Conservation (phyloP, 768 basidiomycete genomes). For the Harrya chromipes region DNA sequence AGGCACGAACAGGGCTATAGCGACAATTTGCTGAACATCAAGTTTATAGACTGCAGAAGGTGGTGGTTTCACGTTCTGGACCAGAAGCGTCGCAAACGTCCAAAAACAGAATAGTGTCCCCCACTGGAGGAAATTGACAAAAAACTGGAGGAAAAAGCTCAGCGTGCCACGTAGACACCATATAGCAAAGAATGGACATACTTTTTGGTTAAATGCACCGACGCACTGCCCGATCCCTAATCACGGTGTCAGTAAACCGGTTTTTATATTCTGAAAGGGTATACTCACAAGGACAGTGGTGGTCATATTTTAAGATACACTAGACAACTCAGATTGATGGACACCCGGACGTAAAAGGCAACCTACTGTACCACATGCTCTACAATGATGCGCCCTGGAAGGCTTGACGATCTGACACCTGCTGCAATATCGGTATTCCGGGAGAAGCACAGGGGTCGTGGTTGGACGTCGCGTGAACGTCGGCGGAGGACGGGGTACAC, state of each 20-base stretch:
- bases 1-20: constrained; percentile 69
- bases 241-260: background rate
- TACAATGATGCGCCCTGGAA: constrained; percentile 74
- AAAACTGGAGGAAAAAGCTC: constrained; percentile 51
- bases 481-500: constrained; percentile 9
- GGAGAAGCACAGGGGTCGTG: constrained; percentile 47
- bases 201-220: constrained; percentile 89
- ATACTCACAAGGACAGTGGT: constrained; percentile 82
- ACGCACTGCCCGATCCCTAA: constrained; percentile 93
- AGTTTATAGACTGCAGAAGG: constrained; percentile 28
- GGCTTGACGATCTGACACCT: constrained; percentile 70
- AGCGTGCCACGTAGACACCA: background rate
- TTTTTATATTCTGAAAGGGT: background rate
- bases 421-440: constrained; percentile 65
- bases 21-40: constrained; percentile 68
- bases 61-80: constrained; percentile 41
- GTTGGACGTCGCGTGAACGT: constrained; percentile 34
- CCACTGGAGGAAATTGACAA: constrained; percentile 77
- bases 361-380: constrained; percentile 76
- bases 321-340: constrained; percentile 26
- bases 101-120: constrained; percentile 57
- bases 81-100: constrained; percentile 58
- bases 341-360: background rate
- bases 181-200: constrained; percentile 24
- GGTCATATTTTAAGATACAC: constrained; percentile 84